Evolutionary conservation across 306 rosid species (phyloP), one percentile per base, ranked within the genome.

Genomic region (Sindora glabra): DNA sequence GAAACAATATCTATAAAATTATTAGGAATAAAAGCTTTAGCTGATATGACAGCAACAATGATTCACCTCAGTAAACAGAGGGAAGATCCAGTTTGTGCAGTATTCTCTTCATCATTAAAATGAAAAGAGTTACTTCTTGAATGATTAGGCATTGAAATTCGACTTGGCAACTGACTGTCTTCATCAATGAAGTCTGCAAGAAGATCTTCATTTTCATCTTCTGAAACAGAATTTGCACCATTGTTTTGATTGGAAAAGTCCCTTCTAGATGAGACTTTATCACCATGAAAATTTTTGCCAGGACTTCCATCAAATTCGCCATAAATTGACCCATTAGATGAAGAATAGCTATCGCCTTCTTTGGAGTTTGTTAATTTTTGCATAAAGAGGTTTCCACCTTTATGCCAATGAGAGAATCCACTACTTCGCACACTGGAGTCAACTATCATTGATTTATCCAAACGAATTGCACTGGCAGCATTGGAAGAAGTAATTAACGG

Each of bases 161-260:
- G 78, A 80, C 99, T 94, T 13, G 99, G 99, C 36, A 94, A 88
- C 73, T 94, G 99, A 80, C 97, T 94, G 68, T 94, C 99, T 79
- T 94, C 99, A 72, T 94, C 99, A 48, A 94, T 94, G 52, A 94
- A 94, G 73, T 94, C 99, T n/a, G 99, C 99, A 64, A 89, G 86
- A 80, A 94, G 97, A 76, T 94, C 97, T 77, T 94, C 99, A 71
- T 84, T 74, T 80, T 94, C 99, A 46, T 89, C 97, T 68, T 94
- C 99, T 21, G 64, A 56, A 74, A 71, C 68, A 68, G 90, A 78
- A 68, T 73, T 69, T 55, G 81, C 59, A 65, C 89, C 94, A 79
- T 84, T 84, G 8, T 51, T 67, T 50, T 77, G 74, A 61, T 67
- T 67, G 47, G 71, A 58, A 64, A 70, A 76, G 50, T 74, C 77